Conservation (phyloP, 2,329 filamentous ascomycete genomes). For the Chalaropsis ovoidea region DNA sequence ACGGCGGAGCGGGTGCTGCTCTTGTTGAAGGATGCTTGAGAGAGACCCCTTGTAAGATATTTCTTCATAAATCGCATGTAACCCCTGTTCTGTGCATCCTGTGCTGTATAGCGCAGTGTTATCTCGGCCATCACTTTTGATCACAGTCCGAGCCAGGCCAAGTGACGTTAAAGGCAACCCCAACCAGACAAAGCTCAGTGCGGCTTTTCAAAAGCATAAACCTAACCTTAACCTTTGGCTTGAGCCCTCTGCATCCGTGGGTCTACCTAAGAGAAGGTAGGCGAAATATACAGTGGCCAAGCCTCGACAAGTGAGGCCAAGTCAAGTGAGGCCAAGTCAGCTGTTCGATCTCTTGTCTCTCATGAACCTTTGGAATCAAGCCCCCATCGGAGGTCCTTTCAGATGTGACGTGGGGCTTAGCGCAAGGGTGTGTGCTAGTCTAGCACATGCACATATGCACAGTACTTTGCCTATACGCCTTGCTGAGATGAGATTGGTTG, state of each 20-base stretch:
- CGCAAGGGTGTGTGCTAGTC: neutral
- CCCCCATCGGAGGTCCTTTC: conserved; percentile 1
- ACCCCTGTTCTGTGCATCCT: neutral
- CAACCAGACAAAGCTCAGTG: neutral
- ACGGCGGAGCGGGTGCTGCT: too few relatives aligned
- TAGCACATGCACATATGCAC: neutral
- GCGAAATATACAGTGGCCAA: neutral
- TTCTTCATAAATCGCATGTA: neutral
- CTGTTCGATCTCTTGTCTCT: neutral
- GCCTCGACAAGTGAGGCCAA: neutral
- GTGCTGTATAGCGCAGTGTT: neutral
- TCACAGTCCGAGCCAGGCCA: neutral
- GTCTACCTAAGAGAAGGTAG: neutral
- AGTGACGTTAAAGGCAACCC: neutral
- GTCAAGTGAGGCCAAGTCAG: neutral
- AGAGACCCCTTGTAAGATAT: neutral
- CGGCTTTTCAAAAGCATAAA: too few relatives aligned
- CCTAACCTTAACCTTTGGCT: neutral
- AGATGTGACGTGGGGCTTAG: neutral
- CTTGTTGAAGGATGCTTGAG: neutral
- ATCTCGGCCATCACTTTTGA: neutral
- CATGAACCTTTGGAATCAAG: neutral
- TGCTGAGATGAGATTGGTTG: neutral
- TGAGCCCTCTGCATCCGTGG: neutral
- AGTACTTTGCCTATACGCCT: neutral